Conservation (phyloP, 257 asterid species). For the Nicotiana undulata region DNA sequence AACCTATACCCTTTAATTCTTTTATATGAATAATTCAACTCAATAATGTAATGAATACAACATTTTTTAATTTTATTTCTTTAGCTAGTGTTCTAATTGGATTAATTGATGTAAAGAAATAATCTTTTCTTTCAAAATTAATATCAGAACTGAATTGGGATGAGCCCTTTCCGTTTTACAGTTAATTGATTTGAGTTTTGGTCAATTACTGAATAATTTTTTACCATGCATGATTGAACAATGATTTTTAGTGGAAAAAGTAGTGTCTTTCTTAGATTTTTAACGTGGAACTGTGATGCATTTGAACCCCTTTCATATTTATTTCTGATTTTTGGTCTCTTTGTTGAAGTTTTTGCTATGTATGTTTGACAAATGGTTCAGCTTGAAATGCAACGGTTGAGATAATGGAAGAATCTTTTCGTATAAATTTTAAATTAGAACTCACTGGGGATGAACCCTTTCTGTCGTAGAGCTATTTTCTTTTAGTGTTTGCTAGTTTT, state of each 20-base stretch:
- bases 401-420: not conserved
- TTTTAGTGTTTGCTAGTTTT: not conserved
- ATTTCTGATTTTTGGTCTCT: not conserved
- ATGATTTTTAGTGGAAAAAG: slow-evolving; percentile 38
- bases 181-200: not conserved
- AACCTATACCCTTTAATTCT: no score
- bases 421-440: not conserved
- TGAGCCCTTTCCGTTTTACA: not conserved
- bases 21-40: no score
- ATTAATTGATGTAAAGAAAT: not conserved
- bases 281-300: not conserved
- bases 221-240: not conserved
- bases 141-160: not conserved
- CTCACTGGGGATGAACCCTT: not conserved
- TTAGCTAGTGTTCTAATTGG: no score
- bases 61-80: no score
- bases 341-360: not conserved
- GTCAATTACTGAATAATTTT: not conserved
- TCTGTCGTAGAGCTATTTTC: not conserved
- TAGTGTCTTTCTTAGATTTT: not conserved
- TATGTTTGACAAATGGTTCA: not conserved
- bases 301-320: not conserved
- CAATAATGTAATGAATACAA: no score
- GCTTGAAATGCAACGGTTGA: not conserved
- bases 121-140: not conserved